These are phyloP conservation scores for Mucor ambiguus DNA, from an alignment of 371 early-diverging fungal species.

Conservation along the genomic window DNA sequence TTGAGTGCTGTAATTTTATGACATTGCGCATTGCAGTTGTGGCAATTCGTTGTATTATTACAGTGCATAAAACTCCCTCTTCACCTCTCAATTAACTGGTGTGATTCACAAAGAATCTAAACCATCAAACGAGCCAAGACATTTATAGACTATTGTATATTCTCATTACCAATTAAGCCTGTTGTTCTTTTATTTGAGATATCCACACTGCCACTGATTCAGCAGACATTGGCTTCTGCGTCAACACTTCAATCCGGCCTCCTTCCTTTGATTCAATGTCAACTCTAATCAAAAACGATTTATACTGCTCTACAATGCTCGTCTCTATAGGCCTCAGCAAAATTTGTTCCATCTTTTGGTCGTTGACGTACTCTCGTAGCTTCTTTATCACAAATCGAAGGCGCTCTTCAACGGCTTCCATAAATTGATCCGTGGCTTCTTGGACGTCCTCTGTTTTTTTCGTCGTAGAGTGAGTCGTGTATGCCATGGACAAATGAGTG, in stretches of 20 bases:
- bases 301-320: slow-evolving; percentile 71
- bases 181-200: slow-evolving; percentile 25
- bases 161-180: background rate
- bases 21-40: too few species aligned
- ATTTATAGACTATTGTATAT: background rate
- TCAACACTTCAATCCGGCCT: slow-evolving; percentile 18
- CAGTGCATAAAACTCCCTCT: background rate
- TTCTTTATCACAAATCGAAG: slow-evolving; percentile 59
- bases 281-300: slow-evolving; percentile 61
- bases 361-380: slow-evolving; percentile 74
- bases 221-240: slow-evolving; percentile 15
- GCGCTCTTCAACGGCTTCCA: slow-evolving; percentile 54
- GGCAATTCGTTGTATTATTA: background rate
- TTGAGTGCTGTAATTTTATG: background rate
- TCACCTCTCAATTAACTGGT: background rate
- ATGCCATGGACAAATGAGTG: background rate
- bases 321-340: slow-evolving; percentile 74
- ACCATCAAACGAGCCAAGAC: background rate
- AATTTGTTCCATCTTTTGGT: slow-evolving; percentile 74
- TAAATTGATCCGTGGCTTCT: slow-evolving; percentile 49
- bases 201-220: slow-evolving; percentile 30
- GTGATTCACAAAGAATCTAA: background rate
- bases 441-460: slow-evolving; percentile 27
- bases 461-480: background rate
- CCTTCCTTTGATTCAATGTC: slow-evolving; percentile 52